Percentiles rank a stretch among this genome's conserved stretches.
Evolutionary conservation across 495 filamentous ascomycete species (phyloP).

Genomic region (Chaetomium cochliodes): DNA sequence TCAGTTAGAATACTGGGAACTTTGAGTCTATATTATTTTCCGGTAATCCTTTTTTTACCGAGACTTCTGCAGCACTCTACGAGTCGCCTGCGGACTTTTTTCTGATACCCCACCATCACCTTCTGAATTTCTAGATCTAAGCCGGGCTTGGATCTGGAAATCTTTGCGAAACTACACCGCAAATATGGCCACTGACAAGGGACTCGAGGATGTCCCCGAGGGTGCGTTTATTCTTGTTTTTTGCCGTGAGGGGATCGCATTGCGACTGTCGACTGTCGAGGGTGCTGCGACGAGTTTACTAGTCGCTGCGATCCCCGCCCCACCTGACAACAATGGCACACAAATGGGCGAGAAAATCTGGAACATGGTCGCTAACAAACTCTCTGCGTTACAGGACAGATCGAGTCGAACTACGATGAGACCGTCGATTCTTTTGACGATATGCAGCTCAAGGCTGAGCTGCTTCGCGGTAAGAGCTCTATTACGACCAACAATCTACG

Average conservation of each 20-base stretch:
- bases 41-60: conserved; percentile 39
- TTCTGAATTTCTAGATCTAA: conserved; percentile 53
- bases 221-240: conserved; percentile 53
- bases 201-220: conserved; percentile 93
- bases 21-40: conserved; percentile 44
- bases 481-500: conserved; percentile 5
- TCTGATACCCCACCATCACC: conserved; percentile 47
- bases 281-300: conserved; percentile 4
- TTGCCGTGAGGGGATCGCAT: background rate
- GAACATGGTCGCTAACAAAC: conserved; percentile 25
- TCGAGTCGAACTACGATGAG: conserved; percentile 99
- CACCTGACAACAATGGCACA: background rate
- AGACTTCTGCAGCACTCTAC: conserved; percentile 39
- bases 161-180: conserved; percentile 53
- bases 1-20: conserved; percentile 40
- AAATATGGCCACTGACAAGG: conserved; percentile 97
- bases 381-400: conserved; percentile 65
- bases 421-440: conserved; percentile 97
- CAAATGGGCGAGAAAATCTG: background rate
- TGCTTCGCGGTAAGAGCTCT: conserved; percentile 79
- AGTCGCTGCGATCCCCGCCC: conserved; percentile 6
- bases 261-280: background rate
- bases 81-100: conserved; percentile 46
- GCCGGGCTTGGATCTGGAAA: conserved; percentile 71
- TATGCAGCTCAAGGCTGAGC: conserved; percentile 94